Base-by-base conservation (phyloP, 768 basidiomycete genomes). In the Boletellus ananas region DNA sequence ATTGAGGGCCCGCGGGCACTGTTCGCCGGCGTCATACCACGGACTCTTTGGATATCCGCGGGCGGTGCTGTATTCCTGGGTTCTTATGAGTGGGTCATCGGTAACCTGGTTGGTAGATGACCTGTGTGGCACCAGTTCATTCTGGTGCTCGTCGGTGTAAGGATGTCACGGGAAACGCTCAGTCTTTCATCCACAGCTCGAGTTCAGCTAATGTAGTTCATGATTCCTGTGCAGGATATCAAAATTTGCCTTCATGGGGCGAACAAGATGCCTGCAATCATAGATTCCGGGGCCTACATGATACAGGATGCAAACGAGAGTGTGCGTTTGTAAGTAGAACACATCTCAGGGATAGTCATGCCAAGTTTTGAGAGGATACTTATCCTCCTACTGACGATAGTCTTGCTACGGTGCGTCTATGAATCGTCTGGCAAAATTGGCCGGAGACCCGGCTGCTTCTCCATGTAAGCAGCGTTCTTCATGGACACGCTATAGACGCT, bases 21-120 rank as follows among this genome's bases (percentile, higher is more conserved):
- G 5, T 97, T 95, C 63, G 70, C 87, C 6, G 96, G 96, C 11
- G 79, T 88, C 36, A 78, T 94, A 8, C 95, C 95, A 21, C 80
- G 96, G 64, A 97, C 94, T 34, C 65, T 96, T 45, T 98, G 95
- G 88, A 98, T 99, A 62, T 93, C 92, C 2, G 84, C 90, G 2
- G 96, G 96, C 3, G 96, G 96, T 2, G 94, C 94, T 1, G 92
- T 98, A 0, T 99, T 99, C 68, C 76, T 99, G 21, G 96, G 96
- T n/a, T 85, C 92, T 42, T 99, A 97, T 60, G 95, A 99, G 67
- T 86, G 83, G 79, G 81, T 76, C 1, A 73, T 85, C 4, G 74
- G 79, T 59, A 72, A 75, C 3, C 65, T 88, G 11, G 75, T 62
- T 54, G 57, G 47, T 50, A 57, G 49, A 49, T 65, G 44, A 54